These are phyloP conservation scores for Lindgomyces ingoldianus DNA, from an alignment of 495 filamentous ascomycete species.

Conservation along the genomic window DNA sequence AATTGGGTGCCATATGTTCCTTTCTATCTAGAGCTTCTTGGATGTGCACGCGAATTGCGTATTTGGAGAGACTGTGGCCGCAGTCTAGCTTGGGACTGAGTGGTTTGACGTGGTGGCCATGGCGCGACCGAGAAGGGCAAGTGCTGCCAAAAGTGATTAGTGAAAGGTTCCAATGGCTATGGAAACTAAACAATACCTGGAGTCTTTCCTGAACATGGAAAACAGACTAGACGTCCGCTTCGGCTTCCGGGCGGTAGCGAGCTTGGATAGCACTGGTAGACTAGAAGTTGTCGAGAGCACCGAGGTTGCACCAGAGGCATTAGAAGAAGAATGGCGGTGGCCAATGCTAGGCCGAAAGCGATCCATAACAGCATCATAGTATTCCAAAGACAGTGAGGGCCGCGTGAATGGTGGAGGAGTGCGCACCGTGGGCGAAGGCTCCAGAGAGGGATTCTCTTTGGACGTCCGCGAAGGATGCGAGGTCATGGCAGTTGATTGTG, in stretches of 20 bases:
- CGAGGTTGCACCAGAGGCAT: conserved; percentile 11
- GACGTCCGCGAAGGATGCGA: conserved; percentile 37
- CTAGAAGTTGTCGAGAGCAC: conserved; percentile 1
- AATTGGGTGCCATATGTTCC: conserved; percentile 12
- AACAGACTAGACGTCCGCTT: conserved; percentile 27
- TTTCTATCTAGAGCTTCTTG: conserved; percentile 21
- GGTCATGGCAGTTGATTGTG: conserved; percentile 38
- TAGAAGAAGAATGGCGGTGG: conserved; percentile 25
- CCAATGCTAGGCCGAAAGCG: conserved; percentile 16
- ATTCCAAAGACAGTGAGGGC: conserved; percentile 10
- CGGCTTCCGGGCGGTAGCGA: conserved; percentile 11
- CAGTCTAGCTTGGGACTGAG: conserved; percentile 20
- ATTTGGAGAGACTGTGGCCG: conserved; percentile 29
- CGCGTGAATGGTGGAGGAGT: conserved; percentile 4
- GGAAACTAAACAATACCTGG: conserved; percentile 14
- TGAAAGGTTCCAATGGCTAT: neutral
- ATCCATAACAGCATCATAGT: conserved; percentile 21
- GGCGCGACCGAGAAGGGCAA: conserved; percentile 23
- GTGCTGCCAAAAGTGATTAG: conserved; percentile 26
- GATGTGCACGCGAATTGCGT: conserved; percentile 20
- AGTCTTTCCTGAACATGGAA: conserved; percentile 33
- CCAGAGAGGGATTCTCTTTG: conserved; percentile 26
- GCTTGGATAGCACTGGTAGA: conserved; percentile 3
- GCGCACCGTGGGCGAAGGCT: conserved; percentile 3
- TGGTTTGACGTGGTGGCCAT: conserved; percentile 15